phyloP scores from a whole-genome alignment of 1,284 basidiomycete genomes.

The Cryptococcus amylolentus region DNA sequence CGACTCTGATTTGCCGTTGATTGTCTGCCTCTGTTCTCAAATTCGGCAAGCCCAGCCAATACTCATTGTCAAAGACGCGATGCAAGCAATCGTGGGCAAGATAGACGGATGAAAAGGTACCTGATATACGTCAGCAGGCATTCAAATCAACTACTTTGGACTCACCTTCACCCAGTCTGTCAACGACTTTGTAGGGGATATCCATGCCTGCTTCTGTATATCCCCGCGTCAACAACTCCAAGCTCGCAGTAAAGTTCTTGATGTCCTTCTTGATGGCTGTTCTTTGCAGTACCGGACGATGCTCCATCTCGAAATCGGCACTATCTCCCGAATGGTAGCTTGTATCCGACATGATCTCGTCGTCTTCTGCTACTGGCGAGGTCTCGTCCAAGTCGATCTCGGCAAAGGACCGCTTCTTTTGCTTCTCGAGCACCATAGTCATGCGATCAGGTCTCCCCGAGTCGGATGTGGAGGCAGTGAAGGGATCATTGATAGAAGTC shows the following conservation, averaged over 20 bases:
- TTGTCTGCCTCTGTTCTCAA: not conserved
- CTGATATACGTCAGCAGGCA: conserved; percentile 47
- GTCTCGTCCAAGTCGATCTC: conserved; percentile 7
- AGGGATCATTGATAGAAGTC: conserved; percentile 6
- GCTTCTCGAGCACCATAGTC: conserved; percentile 13
- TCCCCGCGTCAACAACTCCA: conserved; percentile 60
- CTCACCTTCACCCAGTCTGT: conserved; percentile 79
- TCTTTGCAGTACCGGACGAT: conserved; percentile 61
- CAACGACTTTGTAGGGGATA: conserved; percentile 72
- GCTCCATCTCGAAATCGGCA: conserved; percentile 46
- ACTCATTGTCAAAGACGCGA: conserved; percentile 71
- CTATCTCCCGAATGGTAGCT: conserved; percentile 47
- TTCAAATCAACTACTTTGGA: not conserved
- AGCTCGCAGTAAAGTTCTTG: conserved; percentile 51
- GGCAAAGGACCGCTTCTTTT: conserved; percentile 2
- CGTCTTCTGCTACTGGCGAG: conserved; percentile 3
- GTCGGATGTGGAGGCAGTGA: not conserved
- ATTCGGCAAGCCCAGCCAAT: conserved; percentile 61
- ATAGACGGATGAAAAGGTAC: conserved; percentile 98
- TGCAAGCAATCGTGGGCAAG: conserved; percentile 83
- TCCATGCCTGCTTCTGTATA: not conserved
- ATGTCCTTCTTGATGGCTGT: conserved; percentile 76
- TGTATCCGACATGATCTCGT: conserved; percentile 17
- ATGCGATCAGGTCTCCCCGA: conserved; percentile 8
- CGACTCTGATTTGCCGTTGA: conserved; percentile 64